These are phyloP conservation scores for Epichloe festucae DNA, from an alignment of 2,329 filamentous ascomycete species.

Conservation along the genomic window DNA sequence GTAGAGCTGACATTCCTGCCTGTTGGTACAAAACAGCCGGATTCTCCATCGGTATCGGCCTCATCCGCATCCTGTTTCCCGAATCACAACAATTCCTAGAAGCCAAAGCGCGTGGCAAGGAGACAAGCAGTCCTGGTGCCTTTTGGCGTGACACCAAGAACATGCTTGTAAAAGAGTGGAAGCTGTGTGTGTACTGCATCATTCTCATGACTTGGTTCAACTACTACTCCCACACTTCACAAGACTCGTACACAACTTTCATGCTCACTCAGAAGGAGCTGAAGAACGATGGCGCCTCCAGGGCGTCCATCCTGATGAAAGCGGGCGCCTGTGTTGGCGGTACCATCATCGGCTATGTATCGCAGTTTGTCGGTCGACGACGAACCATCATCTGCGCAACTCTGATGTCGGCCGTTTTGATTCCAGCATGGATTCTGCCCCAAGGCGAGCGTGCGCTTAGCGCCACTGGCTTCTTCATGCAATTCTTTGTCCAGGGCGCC, in stretches of 20 bases:
- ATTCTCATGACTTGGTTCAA: slow-evolving; percentile 69
- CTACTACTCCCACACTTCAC: slow-evolving; percentile 65
- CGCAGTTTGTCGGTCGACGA: slow-evolving; percentile 63
- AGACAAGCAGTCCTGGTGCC: slow-evolving; percentile 28
- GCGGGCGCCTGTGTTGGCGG: slow-evolving; percentile 63
- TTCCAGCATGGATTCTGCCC: slow-evolving; percentile 60
- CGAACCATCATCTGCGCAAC: slow-evolving; percentile 50
- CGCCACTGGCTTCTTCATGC: slow-evolving; percentile 54
- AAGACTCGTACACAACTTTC: slow-evolving; percentile 74
- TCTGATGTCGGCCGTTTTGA: slow-evolving; percentile 45
- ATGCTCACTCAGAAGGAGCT: slow-evolving; percentile 63
- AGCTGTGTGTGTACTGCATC: slow-evolving; percentile 63
- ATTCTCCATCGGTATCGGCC: slow-evolving; percentile 53
- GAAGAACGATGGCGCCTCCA: slow-evolving; percentile 46
- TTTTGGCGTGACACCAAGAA: slow-evolving; percentile 59
- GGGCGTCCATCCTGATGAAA: slow-evolving; percentile 75
- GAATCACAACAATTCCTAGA: slow-evolving; percentile 66
- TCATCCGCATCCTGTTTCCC: slow-evolving; percentile 55
- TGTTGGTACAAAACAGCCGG: slow-evolving; percentile 29
- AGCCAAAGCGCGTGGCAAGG: slow-evolving; percentile 47
- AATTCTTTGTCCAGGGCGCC: slow-evolving; percentile 54
- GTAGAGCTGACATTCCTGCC: neutral
- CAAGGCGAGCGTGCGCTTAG: slow-evolving; percentile 45
- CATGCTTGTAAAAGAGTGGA: slow-evolving; percentile 61
- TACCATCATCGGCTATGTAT: slow-evolving; percentile 59